Evolutionary conservation across 2,329 filamentous ascomycete species (phyloP).

Genomic region (Pseudocercospora vitis): DNA sequence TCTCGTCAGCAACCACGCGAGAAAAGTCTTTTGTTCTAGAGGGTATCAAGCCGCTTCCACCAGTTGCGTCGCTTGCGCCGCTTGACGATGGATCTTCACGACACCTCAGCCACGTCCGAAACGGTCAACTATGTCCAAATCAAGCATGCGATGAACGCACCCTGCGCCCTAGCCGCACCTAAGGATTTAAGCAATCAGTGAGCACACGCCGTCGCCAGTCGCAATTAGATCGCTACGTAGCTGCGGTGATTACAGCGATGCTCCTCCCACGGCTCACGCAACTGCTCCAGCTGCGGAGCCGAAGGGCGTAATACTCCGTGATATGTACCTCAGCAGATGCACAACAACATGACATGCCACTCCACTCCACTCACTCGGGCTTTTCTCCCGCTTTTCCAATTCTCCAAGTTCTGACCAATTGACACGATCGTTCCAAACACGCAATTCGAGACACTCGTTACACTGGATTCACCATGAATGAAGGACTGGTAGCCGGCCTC

Average conservation of each 20-base stretch:
- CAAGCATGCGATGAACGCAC: background rate
- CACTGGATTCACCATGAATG: slow-evolving; percentile 5
- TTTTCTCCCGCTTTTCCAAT: background rate
- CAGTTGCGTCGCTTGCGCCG: background rate
- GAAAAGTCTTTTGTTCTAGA: too few relatives aligned
- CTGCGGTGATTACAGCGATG: background rate
- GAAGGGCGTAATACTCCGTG: slow-evolving; percentile 3
- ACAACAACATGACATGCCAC: slow-evolving; percentile 2
- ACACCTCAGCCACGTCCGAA: slow-evolving; percentile 5
- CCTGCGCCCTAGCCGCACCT: slow-evolving; percentile 4
- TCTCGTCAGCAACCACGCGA: too few relatives aligned
- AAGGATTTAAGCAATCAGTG: background rate
- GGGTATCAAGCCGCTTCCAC: too few relatives aligned
- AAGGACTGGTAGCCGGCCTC: slow-evolving; percentile 8
- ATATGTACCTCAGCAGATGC: slow-evolving; percentile 4
- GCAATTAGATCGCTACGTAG: slow-evolving; percentile 7
- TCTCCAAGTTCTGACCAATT: background rate
- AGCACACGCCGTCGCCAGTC: slow-evolving; percentile 2
- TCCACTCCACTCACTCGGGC: background rate
- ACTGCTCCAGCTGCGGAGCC: slow-evolving; percentile 6
- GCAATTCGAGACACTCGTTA: background rate
- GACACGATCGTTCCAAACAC: slow-evolving; percentile 2
- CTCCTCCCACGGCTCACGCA: background rate
- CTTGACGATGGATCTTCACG: background rate
- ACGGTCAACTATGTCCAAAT: slow-evolving; percentile 3